Conservation (phyloP, 2,329 filamentous ascomycete species). For the Cordyceps sp. region DNA sequence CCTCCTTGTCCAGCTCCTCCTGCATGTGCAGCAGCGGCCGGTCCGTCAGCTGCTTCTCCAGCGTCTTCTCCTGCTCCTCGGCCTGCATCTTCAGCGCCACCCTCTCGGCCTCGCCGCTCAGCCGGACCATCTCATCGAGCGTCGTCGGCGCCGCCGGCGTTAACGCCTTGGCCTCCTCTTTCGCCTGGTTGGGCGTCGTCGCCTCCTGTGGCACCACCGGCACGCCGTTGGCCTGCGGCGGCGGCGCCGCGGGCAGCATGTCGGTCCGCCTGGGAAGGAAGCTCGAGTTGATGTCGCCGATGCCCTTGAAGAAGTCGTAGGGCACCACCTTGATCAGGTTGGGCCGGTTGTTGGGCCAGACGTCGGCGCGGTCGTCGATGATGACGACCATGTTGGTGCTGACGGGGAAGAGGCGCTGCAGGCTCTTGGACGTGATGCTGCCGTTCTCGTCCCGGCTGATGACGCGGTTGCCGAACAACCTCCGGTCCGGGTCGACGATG, state of each 20-base stretch:
- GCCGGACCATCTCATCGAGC: constrained; percentile 60
- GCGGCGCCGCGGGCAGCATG: constrained; percentile 19
- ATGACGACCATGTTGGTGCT: constrained; percentile 99
- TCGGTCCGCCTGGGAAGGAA: constrained; percentile 71
- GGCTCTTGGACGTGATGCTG: constrained; percentile 75
- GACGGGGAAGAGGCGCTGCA: constrained; percentile 84
- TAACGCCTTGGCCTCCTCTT: constrained; percentile 21
- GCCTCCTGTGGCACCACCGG: too few relatives aligned
- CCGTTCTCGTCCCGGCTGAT: constrained; percentile 96
- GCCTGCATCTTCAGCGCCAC: constrained; percentile 56
- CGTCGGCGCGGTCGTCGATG: constrained; percentile 91
- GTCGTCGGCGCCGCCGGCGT: constrained; percentile 19
- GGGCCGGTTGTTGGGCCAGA: constrained; percentile 79
- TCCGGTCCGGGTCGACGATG: constrained; percentile 80
- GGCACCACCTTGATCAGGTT: constrained; percentile 91
- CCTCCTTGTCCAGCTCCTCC: constrained; percentile 73
- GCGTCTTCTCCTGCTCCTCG: constrained; percentile 70
- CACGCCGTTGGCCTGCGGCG: constrained; percentile 10
- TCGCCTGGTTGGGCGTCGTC: too few relatives aligned
- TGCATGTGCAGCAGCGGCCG: constrained; percentile 85
- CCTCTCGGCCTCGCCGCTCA: constrained; percentile 55
- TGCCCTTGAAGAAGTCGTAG: constrained; percentile 96
- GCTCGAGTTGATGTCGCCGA: constrained; percentile 96
- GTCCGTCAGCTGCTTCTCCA: constrained; percentile 80
- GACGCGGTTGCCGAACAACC: constrained; percentile 84